Evolutionary conservation across 495 filamentous ascomycete species (phyloP).

Genomic region (Hypoxylon intermedium): DNA sequence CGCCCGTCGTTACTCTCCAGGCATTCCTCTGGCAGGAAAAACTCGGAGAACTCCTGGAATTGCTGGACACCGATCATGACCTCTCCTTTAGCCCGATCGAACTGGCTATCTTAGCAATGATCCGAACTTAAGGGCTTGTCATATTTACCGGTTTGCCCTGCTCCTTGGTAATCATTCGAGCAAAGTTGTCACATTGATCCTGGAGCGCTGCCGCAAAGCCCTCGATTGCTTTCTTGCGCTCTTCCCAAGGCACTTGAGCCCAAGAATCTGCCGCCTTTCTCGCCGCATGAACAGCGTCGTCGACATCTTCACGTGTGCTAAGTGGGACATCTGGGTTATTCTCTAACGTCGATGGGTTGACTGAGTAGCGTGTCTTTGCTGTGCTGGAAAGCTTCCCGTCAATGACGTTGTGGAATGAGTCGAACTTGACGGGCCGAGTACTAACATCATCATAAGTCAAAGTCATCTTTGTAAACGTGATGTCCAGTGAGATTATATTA

Average conservation of each 20-base stretch:
- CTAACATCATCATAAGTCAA: too few species aligned
- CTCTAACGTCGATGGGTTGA: conserved; percentile 59
- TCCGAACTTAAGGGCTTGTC: too few species aligned
- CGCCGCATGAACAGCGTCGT: conserved; percentile 59
- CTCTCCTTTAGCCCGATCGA: too few species aligned
- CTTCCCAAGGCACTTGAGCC: conserved; percentile 56
- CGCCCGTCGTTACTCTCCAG: conserved; percentile 43
- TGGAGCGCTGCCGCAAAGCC: conserved; percentile 57
- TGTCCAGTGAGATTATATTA: too few species aligned
- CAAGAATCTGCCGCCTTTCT: conserved; percentile 59
- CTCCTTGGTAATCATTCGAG: conserved; percentile 59
- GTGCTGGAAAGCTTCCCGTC: conserved; percentile 1
- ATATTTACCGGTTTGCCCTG: conserved; percentile 63
- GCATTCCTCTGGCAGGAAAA: conserved; percentile 36
- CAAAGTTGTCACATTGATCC: conserved; percentile 52
- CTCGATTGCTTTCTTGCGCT: conserved; percentile 53
- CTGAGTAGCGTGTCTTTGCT: conserved; percentile 34
- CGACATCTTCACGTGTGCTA: conserved; percentile 57
- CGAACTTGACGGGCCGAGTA: too few species aligned
- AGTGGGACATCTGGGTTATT: conserved; percentile 62
- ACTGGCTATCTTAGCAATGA: too few species aligned
- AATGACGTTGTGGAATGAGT: conserved; percentile 5
- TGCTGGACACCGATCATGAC: too few species aligned
- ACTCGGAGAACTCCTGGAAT: background rate
- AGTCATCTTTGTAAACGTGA: too few species aligned